These are phyloP conservation scores for Coniochaeta sp. DNA, from an alignment of 2,329 filamentous ascomycete genomes.

Conservation along the genomic window DNA sequence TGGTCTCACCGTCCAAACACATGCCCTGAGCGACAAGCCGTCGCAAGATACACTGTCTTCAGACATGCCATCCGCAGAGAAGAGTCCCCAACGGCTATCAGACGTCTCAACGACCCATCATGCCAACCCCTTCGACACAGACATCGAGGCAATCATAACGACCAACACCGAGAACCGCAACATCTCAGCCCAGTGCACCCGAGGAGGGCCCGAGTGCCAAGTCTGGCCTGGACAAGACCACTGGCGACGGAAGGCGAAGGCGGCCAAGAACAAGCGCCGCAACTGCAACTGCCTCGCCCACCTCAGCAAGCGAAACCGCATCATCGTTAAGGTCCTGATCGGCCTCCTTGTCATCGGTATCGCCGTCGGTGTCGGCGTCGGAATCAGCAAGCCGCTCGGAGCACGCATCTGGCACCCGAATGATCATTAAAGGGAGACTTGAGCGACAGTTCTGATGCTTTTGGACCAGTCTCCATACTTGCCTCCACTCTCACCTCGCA, in stretches of 20 bases:
- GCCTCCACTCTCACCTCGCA: neutral
- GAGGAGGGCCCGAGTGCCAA: conserved; percentile 39
- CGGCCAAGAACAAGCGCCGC: conserved; percentile 41
- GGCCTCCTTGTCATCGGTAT: conserved; percentile 43
- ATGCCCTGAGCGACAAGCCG: conserved; percentile 12
- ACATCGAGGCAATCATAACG: conserved; percentile 46
- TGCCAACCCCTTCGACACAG: conserved; percentile 48
- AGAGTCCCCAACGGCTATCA: conserved; percentile 14
- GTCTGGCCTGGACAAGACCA: conserved; percentile 54
- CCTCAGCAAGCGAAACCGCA: conserved; percentile 45
- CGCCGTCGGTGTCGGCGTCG: conserved; percentile 49
- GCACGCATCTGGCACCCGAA: conserved; percentile 45
- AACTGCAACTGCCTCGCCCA: conserved; percentile 45
- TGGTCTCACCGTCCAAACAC: conserved; percentile 13
- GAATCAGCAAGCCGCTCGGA: conserved; percentile 52
- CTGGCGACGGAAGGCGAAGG: conserved; percentile 53
- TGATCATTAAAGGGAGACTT: neutral
- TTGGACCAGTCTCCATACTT: neutral
- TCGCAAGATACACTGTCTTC: conserved; percentile 17
- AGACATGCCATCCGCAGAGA: conserved; percentile 11
- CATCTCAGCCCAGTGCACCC: conserved; percentile 23
- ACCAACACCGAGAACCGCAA: conserved; percentile 22
- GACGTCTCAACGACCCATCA: conserved; percentile 32
- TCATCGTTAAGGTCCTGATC: conserved; percentile 47
- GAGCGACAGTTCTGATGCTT: neutral